A percentile compares a stretch with the other conserved stretches of the same genome.
Conservation (phyloP, 371 early-diverging fungal species). For the Lichtheimia ornata region DNA sequence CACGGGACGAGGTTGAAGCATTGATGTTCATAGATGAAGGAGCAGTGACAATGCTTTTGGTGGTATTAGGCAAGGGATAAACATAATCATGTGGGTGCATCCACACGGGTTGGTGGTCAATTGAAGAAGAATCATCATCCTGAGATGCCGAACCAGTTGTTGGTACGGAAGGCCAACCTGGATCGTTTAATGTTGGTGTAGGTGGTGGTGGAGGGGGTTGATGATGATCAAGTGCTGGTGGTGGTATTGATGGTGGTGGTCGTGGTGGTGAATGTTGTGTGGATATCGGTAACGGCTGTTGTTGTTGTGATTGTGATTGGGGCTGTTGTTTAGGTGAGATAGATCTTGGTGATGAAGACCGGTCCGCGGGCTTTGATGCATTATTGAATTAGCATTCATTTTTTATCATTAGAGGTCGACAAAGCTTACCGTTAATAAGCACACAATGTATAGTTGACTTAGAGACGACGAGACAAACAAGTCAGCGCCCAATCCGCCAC, state of each 20-base stretch:
- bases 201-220: background rate
- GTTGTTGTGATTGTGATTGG: slow-evolving; percentile 4
- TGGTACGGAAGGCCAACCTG: too few species aligned
- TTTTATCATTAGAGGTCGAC: too few species aligned
- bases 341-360: background rate
- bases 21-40: background rate
- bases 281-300: background rate
- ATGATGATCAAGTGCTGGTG: background rate
- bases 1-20: too few species aligned
- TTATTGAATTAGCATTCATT: background rate
- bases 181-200: too few species aligned
- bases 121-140: slow-evolving; percentile 3
- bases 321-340: slow-evolving; percentile 5
- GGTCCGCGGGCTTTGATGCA: background rate
- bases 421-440: slow-evolving; percentile 10
- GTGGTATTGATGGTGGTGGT: too few species aligned
- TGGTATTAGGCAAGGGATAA: slow-evolving; percentile 1
- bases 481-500: slow-evolving; percentile 65
- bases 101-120: slow-evolving; percentile 10
- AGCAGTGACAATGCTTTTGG: background rate
- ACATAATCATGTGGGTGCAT: slow-evolving; percentile 18
- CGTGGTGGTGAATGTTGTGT: background rate
- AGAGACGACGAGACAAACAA: slow-evolving; percentile 30
- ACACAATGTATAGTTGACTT: slow-evolving; percentile 40
- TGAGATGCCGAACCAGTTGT: too few species aligned